Conservation (phyloP, 768 basidiomycete species). For the Tulasnella calospora region DNA sequence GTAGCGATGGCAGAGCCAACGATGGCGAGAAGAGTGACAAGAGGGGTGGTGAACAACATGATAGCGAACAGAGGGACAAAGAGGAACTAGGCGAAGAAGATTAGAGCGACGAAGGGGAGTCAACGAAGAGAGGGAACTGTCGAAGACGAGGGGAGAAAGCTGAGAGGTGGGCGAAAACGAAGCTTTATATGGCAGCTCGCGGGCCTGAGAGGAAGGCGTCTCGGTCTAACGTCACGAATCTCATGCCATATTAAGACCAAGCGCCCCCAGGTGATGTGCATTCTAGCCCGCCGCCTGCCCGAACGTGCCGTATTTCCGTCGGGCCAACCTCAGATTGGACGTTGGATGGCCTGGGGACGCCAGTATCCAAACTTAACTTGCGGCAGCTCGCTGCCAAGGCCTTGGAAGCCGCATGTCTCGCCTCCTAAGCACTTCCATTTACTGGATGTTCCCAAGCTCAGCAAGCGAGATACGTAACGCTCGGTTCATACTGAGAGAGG, state of each 20-base stretch:
- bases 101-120: not conserved
- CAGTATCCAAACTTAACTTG: not conserved
- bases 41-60: not conserved
- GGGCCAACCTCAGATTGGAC: not conserved
- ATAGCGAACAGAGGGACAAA: not conserved
- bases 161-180: not conserved
- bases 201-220: not conserved
- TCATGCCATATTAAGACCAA: not conserved
- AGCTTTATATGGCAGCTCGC: not conserved
- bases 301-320: not conserved
- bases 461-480: not conserved
- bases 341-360: not conserved
- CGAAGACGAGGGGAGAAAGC: not conserved
- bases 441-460: slow-evolving; percentile 1
- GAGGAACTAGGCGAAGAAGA: not conserved
- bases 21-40: not conserved
- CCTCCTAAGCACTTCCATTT: not conserved
- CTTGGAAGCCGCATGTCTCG: not conserved
- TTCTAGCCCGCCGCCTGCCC: not conserved
- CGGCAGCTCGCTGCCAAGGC: not conserved
- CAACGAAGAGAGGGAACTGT: slow-evolving; percentile 1
- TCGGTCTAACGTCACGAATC: not conserved
- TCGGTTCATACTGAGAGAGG: not conserved
- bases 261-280: not conserved
- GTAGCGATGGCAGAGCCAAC: not conserved